Conservation (phyloP, 257 asterid genomes). For the Salvia hispanica region DNA sequence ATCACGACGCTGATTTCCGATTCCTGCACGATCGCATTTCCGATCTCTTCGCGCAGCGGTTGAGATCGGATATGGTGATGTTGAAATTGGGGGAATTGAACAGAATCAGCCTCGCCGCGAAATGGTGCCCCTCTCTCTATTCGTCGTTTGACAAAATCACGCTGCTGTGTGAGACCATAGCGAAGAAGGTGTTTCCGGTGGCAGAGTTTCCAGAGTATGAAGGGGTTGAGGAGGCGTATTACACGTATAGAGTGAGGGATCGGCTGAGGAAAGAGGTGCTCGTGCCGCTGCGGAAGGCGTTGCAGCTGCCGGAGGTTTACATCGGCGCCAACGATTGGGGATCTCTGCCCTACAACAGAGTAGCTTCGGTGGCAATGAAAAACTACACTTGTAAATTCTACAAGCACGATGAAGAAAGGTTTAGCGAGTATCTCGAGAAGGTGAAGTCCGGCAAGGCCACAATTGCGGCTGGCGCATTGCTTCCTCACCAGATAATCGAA, state of each 20-base stretch:
- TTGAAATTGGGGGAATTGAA: no score
- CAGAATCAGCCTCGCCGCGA: slow-evolving; percentile 41
- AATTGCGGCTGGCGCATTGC: slow-evolving; percentile 52
- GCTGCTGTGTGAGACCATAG: slow-evolving; percentile 51
- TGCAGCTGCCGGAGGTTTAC: slow-evolving; percentile 55
- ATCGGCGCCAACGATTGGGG: slow-evolving; percentile 6
- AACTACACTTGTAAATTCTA: slow-evolving; percentile 31
- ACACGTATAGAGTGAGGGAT: slow-evolving; percentile 53
- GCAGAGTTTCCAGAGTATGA: slow-evolving; percentile 40
- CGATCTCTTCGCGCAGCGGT: no score
- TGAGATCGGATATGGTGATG: no score
- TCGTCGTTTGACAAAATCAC: slow-evolving; percentile 49
- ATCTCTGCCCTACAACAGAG: slow-evolving; percentile 24
- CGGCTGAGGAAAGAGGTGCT: slow-evolving; percentile 59
- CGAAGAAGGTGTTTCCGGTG: slow-evolving; percentile 47
- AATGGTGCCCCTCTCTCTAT: slow-evolving; percentile 66
- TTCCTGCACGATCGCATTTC: no score
- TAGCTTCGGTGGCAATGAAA: slow-evolving; percentile 12
- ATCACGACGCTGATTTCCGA: no score
- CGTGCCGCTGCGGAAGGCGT: slow-evolving; percentile 48
- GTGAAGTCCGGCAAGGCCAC: slow-evolving; percentile 43
- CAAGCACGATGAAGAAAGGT: slow-evolving; percentile 45
- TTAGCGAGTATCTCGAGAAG: slow-evolving; percentile 41
- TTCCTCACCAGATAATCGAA: slow-evolving; percentile 47
- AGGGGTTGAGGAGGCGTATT: slow-evolving; percentile 49